Evolutionary conservation across 1,139 yeast species (phyloP), one percentile per base, ranked within the genome.

Genomic region (Saccharomyces hybrid): DNA sequence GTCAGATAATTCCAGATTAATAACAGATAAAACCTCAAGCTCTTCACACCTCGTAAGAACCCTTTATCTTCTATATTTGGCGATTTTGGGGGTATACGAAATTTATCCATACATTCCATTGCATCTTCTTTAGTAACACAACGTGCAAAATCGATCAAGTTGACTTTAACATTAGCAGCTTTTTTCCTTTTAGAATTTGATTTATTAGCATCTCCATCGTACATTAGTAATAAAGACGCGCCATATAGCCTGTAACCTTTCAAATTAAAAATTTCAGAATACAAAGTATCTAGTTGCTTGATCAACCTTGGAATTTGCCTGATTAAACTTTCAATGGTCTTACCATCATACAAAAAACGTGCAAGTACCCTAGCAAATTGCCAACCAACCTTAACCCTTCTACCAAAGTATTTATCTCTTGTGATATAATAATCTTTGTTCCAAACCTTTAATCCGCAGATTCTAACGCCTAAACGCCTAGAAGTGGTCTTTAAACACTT

Each of bases 361-460:
- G 87, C 77, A 51, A 93, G 68, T 48, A 90, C 82, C 54, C 84
- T 78, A 27, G 86, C 82, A 72, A 95, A 91, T 64, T 88, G 87
- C 61, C 76, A 73, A 0, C 97, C 97, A n/a, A 79, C 80, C 55
- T 73, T 77, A 7, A 95, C 80, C 51, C 80, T 73, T 57, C 99
- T 79, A 1, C 99, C 99, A 71, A 86, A 91, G 70, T 93, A 95
- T 73, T 93, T 93, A 73, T 93, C 98, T 59, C 85, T 81, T 59
- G 82, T 82, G 58, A 86, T 79, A 58, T 80, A 87, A 53, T 73
- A 73, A 31, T 74, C 70, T 14, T 69, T 64, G 65, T 88, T 84
- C 86, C 91, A 88, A 27, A 85, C 86, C 70, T 93, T 97, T 81
- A 95, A 81, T 5, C 99, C 99, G 73, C 99, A 95, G 23, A 95